phyloP scores from a whole-genome alignment of 768 basidiomycete species.

The Auricularia sp. region DNA sequence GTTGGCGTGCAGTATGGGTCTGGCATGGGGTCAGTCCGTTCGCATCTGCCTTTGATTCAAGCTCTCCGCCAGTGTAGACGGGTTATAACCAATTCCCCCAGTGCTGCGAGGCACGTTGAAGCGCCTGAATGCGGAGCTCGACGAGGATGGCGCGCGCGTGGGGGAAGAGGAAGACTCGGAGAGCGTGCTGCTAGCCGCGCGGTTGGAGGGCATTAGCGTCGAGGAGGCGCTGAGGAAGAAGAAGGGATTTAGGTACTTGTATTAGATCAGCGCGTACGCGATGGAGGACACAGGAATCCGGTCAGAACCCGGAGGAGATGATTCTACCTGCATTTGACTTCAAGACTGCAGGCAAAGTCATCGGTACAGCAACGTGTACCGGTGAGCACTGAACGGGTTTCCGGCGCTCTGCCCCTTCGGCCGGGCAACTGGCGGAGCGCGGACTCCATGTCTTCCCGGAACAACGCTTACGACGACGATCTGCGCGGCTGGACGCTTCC shows the following conservation, averaged over 20 bases:
- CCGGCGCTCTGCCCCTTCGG: no score
- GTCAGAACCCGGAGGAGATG: no score
- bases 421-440: no score
- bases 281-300: no score
- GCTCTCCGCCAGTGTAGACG: neutral
- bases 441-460: no score
- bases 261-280: constrained; percentile 17
- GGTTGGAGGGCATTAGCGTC: constrained; percentile 47
- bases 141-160: constrained; percentile 34
- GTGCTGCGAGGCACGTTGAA: constrained; percentile 39
- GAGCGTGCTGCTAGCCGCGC: constrained; percentile 48
- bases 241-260: constrained; percentile 49
- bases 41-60: neutral
- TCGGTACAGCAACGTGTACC: no score
- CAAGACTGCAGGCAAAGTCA: no score
- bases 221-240: constrained; percentile 48
- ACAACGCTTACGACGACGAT: no score
- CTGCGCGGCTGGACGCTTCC: no score
- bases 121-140: constrained; percentile 39
- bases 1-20: constrained; percentile 15
- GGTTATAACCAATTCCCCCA: constrained; percentile 7
- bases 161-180: constrained; percentile 31
- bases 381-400: no score
- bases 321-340: no score
- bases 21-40: constrained; percentile 24